Evolutionary conservation across 108 stramenopile species (phyloP).

Genomic region (Fragilaria crotonensis): DNA sequence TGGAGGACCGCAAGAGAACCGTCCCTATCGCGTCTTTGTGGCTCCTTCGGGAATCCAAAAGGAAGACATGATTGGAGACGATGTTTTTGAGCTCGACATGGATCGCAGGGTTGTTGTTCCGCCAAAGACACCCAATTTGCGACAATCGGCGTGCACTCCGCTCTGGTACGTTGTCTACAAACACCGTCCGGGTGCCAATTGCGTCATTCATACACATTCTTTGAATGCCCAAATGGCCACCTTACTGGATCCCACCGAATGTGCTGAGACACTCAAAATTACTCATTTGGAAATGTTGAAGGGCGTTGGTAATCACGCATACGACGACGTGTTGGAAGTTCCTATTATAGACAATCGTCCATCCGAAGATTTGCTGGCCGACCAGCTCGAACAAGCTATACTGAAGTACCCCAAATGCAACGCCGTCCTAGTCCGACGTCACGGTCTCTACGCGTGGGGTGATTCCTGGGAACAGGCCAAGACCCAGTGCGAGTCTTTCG

Average conservation of each 20-base stretch:
- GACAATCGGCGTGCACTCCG: conserved; percentile 84
- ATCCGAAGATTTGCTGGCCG: conserved; percentile 82
- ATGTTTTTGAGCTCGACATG: conserved; percentile 85
- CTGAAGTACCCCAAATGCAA: conserved; percentile 78
- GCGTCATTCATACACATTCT: conserved; percentile 84
- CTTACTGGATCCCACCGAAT: conserved; percentile 73
- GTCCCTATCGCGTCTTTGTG: conserved; percentile 81
- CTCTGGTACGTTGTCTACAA: conserved; percentile 87
- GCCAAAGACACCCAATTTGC: conserved; percentile 60
- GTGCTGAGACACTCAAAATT: conserved; percentile 42
- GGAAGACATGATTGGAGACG: conserved; percentile 91
- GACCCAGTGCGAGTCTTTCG: conserved; percentile 91
- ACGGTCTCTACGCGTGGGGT: conserved; percentile 96
- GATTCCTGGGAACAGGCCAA: conserved; percentile 95
- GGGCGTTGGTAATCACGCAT: conserved; percentile 87
- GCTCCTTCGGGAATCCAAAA: conserved; percentile 96
- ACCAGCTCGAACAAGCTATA: conserved; percentile 70
- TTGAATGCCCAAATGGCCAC: conserved; percentile 84
- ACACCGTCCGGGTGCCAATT: conserved; percentile 51
- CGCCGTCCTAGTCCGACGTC: conserved; percentile 89
- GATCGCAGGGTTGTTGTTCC: conserved; percentile 45
- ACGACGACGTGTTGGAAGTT: conserved; percentile 80
- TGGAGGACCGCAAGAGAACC: conserved; percentile 47
- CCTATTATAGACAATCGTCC: conserved; percentile 98
- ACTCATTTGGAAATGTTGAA: conserved; percentile 97